phyloP scores from a whole-genome alignment of 2,329 filamentous ascomycete species.

The Botrytis paeoniae region DNA sequence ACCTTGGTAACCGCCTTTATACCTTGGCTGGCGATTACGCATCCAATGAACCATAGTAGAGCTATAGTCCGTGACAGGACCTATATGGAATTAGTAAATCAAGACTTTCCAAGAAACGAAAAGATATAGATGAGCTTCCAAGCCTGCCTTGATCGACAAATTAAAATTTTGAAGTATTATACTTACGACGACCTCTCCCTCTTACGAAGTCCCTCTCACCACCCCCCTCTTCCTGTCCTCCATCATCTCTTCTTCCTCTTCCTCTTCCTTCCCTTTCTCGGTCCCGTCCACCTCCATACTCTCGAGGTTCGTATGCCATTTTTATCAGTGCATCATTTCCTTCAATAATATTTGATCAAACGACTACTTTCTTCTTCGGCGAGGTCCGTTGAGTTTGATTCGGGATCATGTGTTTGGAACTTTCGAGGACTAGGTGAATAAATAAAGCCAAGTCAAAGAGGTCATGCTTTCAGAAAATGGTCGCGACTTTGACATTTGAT shows the following conservation, averaged over 20 bases:
- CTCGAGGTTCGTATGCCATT: conserved; percentile 39
- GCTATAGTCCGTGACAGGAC: conserved; percentile 89
- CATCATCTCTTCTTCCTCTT: conserved; percentile 15
- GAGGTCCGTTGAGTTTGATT: not conserved
- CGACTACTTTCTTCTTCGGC: conserved; percentile 10
- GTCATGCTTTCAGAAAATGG: conserved; percentile 12
- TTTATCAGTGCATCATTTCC: conserved; percentile 27
- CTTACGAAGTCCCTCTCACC: conserved; percentile 14
- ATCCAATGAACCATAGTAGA: conserved; percentile 90
- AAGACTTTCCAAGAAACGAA: not conserved
- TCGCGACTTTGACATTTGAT: conserved; percentile 6
- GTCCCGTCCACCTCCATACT: conserved; percentile 32
- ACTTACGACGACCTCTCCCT: conserved; percentile 38
- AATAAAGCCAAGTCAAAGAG: not conserved
- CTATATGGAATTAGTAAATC: conserved; percentile 44
- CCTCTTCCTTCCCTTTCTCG: conserved; percentile 25
- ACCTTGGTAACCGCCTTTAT: conserved; percentile 66
- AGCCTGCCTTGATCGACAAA: no score
- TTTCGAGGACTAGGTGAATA: not conserved
- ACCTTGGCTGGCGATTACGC: conserved; percentile 73
- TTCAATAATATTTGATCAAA: not conserved
- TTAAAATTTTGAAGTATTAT: not conserved
- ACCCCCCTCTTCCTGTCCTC: conserved; percentile 18
- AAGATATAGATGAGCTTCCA: not conserved
- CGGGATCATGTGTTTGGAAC: conserved; percentile 5